A percentile compares a stretch with the other conserved stretches of the same genome.
phyloP scores from a whole-genome alignment of 805 yeast species.

The Ogataea degrootiae region DNA sequence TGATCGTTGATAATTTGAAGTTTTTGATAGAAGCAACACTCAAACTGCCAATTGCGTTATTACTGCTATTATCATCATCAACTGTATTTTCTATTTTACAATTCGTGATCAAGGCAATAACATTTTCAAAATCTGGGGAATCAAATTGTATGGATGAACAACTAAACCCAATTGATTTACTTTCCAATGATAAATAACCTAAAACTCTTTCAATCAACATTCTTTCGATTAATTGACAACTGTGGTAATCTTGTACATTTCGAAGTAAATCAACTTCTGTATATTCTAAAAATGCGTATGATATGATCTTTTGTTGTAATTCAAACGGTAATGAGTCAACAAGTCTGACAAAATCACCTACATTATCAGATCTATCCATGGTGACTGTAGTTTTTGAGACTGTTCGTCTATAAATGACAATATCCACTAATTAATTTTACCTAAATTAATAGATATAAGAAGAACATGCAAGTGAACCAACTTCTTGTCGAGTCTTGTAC shows the following conservation, averaged over 20 bases:
- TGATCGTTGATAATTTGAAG: neutral
- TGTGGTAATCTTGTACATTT: neutral
- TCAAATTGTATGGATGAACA: too few species aligned
- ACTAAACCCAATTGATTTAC: too few species aligned
- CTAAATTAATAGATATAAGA: too few species aligned
- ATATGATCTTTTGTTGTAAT: neutral
- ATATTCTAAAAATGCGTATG: neutral
- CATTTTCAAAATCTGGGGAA: too few species aligned
- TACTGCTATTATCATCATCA: too few species aligned
- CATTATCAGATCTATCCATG: neutral
- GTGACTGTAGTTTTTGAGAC: neutral
- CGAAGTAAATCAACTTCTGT: neutral
- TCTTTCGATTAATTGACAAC: neutral
- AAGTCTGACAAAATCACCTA: neutral
- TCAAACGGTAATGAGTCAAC: neutral
- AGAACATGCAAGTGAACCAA: too few species aligned
- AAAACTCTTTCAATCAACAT: neutral
- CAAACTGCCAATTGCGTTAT: neutral
- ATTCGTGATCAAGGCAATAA: too few species aligned
- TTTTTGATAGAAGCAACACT: neutral
- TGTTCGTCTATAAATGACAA: neutral
- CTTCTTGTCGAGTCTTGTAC: too few species aligned
- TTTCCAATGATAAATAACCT: too few species aligned
- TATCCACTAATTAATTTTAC: neutral
- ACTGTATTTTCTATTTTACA: too few species aligned